Conservation (phyloP, 805 yeast genomes). For the Wickerhamomyces kurtzmanii region DNA sequence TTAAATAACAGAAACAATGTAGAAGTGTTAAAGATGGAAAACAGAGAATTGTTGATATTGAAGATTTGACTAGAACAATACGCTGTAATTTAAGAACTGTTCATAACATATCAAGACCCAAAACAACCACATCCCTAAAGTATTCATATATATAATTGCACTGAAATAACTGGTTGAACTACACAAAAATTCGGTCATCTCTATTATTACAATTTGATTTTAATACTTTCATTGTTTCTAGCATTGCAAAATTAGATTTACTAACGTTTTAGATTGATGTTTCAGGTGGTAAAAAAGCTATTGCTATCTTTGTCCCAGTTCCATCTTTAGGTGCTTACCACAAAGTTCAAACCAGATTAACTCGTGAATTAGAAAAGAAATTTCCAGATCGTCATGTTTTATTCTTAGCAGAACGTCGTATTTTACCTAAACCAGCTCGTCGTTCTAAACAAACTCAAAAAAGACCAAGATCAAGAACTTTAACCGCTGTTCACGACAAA, state of each 20-base stretch:
- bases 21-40: no score
- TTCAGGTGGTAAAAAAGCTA: constrained; percentile 97
- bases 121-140: no score
- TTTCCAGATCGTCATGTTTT: constrained; percentile 99
- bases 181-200: no score
- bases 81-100: no score
- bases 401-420: constrained; percentile 99
- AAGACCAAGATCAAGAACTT: constrained; percentile 99
- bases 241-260: constrained; percentile 2
- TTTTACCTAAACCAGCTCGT: constrained; percentile 98
- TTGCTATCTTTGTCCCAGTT: constrained; percentile 96
- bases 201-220: constrained; percentile 1
- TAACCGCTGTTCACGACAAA: constrained; percentile 97
- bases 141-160: no score
- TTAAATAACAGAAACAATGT: no score
- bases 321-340: constrained; percentile 90
- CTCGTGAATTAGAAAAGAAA: constrained; percentile 99
- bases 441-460: constrained; percentile 88
- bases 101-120: no score
- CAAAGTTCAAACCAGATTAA: constrained; percentile 93
- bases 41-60: no score
- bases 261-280: constrained; percentile 60
- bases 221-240: constrained; percentile 2
- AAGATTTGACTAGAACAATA: neutral
- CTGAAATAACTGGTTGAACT: no score